Evolutionary conservation across 805 yeast genomes (phyloP).

Genomic region (Candida coquimbonensis): DNA sequence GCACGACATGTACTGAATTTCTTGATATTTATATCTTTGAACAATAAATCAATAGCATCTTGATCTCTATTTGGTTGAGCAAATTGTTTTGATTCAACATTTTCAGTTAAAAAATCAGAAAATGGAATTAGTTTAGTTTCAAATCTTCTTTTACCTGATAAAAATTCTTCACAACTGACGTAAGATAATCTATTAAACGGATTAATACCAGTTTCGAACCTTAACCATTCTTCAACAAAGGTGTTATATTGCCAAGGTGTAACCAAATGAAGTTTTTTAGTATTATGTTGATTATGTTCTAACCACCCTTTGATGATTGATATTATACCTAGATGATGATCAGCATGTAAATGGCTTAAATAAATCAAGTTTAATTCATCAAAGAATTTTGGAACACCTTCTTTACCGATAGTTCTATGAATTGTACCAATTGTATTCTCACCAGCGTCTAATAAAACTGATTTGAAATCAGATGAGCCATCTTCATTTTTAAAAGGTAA

Average conservation of each 20-base stretch:
- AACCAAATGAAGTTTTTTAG: slow-evolving; percentile 45
- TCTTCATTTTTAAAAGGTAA: slow-evolving; percentile 39
- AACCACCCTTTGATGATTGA: slow-evolving; percentile 67
- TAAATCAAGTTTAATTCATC: slow-evolving; percentile 58
- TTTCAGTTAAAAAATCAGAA: slow-evolving; percentile 10
- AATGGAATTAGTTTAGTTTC: slow-evolving; percentile 26
- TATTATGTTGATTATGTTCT: slow-evolving; percentile 31
- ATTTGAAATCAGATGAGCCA: slow-evolving; percentile 26
- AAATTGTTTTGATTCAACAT: not conserved
- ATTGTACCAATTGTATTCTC: slow-evolving; percentile 82
- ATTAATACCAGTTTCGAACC: slow-evolving; percentile 32
- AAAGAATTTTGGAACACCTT: slow-evolving; percentile 37
- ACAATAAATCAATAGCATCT: slow-evolving; percentile 29
- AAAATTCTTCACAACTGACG: slow-evolving; percentile 55
- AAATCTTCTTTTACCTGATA: slow-evolving; percentile 30
- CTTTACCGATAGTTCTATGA: slow-evolving; percentile 50
- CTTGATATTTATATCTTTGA: slow-evolving; percentile 34
- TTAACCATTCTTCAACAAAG: slow-evolving; percentile 65
- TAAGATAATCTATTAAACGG: slow-evolving; percentile 39
- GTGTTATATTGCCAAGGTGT: slow-evolving; percentile 69
- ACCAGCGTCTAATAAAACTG: slow-evolving; percentile 84
- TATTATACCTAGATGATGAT: slow-evolving; percentile 85
- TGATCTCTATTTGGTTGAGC: slow-evolving; percentile 16
- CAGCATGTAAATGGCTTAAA: slow-evolving; percentile 92
- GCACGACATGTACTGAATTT: slow-evolving; percentile 63